Base-by-base conservation (phyloP, 2,329 filamentous ascomycete genomes). In the Verticillium klebahnii region DNA sequence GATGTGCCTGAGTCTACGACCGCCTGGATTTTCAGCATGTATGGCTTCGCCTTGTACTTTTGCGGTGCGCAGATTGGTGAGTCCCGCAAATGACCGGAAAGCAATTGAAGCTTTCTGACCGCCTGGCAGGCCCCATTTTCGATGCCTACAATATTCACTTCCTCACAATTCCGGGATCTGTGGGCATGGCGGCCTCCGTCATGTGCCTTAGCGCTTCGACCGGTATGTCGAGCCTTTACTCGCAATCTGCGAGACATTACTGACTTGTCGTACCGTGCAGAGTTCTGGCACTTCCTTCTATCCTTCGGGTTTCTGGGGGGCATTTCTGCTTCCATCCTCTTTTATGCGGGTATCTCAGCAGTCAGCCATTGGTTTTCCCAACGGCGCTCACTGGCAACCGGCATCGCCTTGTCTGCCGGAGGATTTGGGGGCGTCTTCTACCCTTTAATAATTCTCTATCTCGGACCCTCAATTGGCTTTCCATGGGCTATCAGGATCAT, bases 21-120 rank as follows among this genome's bases (percentile, higher is more conserved):
- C 36, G 88, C 87, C 1, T 93, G 90, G 90, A 90, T 93, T 61
- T 90, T 91, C 66, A 84, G 86, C 66, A 77, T 89, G 58, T 92
- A 89, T 67, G 81, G 85, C 25, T 92, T 91, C 69, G 78, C 92
- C 45, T 80, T 87, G 15, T 90, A 91, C 71, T 88, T 91, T 69
- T 85, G 88, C 58, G 89, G 89, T 14, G 82, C 91, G 0, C 87
- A 91, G 91, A 84, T 90, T 52, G 89, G 73, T 64, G 31, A 29
- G 56, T 52, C 4, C 5, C 17, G 39, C 6, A 15, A 3, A 14
- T 15, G 14, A 7, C 17, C 12, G 17, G 12, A 15, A 7, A 3
- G 12, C 3, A 25, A 15, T n/a, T n/a, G 6, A 2, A 25, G 25
- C 3, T 40, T 15, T 25, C 25, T 25, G 25, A 25, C 25, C 25